Base-by-base conservation (phyloP, 805 yeast species). In the Saccharomycopsis fibuligera region DNA sequence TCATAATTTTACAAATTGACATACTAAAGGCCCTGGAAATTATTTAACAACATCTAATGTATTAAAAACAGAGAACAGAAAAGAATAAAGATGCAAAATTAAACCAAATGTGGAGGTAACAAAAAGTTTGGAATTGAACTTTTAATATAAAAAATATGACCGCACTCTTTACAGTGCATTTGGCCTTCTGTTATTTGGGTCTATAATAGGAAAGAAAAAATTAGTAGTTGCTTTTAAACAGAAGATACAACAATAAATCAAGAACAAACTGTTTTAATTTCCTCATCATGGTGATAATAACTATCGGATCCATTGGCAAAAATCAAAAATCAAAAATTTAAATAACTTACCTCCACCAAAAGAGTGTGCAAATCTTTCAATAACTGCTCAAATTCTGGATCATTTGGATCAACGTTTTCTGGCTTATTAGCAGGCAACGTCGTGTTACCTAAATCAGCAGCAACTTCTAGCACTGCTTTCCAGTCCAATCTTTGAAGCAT, bases 121-220 rank as follows among this genome's bases (percentile, higher is more conserved):
- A 93, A 68, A 66, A 93, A 84, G 72, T 91, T 91, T 31, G 99
- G 96, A 58, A 93, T 89, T 45, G 93, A 80, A 70, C 88, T 90
- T 67, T 90, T 91, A 68, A 93, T 85, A 68, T 84, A 79, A 67
- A 90, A 93, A 5, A 85, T 71, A 65, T 91, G 97, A 1, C 78
- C 81, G 63, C 99, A 93, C 66, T 83, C 83, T 21, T 75, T 71
- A 63, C 99, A 93, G 10, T 71, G 72, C 98, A 93, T 88, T 58
- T 81, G 80, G 2, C 99, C 99, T 58, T 90, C 91, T 8, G 74
- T 62, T 47, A 93, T 86, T 54, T 82, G 88, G 0, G 97, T 91
- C 62, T n/a, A n/a, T n/a, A n/a, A n/a, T n/a, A n/a, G n/a, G n/a
- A n/a, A n/a, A n/a, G n/a, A n/a, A n/a, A n/a, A n/a, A n/a, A n/a